Base-by-base conservation (phyloP, 441 rosid genomes). In the Syzygium syzygioides region DNA sequence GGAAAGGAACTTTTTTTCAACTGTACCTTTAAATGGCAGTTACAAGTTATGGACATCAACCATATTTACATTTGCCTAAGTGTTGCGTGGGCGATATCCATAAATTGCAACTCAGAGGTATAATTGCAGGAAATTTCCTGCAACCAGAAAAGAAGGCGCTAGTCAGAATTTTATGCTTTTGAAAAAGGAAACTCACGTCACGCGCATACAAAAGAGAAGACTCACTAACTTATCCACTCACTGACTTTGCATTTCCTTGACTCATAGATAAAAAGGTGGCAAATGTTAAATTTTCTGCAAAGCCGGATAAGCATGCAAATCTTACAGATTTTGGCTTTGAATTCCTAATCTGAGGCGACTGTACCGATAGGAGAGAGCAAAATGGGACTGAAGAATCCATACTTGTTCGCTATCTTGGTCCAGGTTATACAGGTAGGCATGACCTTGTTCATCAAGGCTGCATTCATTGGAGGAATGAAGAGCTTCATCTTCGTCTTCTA, bases 381-480 rank as follows among this genome's bases (percentile, higher is more conserved):
- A 18, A 91, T 91, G 92, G 90, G 53, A 18, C 48, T 85, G 45
- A 91, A 89, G 89, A 91, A 89, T 80, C 91, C 91, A 23, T 86
- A 88, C 55, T 32, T 89, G 56, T 90, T 87, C 20, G 88, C 87
- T 1, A 30, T 87, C 55, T 76, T 53, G 79, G 57, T 88, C 56
- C 90, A 91, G 87, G 88, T 66, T 55, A 85, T 90, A 20, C 86
- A 79, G 57, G 87, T 90, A 15, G 92, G 92, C 50, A 91, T 91
- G 92, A 87, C 86, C 86, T 83, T 91, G 86, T 85, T 91, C 54
- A 87, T 88, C 85, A 91, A 90, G 88, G 91, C 91, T 8, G 92
- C 87, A 23, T 86, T 90, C 56, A 80, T 90, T 48, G 66, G 28
- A 55, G 92, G 91, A 7, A 90, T 90, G 92, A 91, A 85, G 56